phyloP scores from a whole-genome alignment of 1,284 basidiomycete species.

The Flammula alnicola region DNA sequence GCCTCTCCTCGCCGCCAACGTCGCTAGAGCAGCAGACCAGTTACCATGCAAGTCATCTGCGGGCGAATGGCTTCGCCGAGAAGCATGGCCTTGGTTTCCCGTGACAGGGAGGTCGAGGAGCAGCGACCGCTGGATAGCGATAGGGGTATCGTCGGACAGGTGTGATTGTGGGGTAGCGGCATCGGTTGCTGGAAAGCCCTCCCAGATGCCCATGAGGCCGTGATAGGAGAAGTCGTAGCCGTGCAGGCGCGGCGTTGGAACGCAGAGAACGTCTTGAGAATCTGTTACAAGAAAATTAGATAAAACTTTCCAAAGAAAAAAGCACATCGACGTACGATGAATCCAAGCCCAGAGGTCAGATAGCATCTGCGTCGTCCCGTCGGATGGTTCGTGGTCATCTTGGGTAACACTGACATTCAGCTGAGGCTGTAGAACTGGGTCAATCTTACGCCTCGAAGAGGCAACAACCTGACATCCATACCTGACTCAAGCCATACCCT shows the following conservation, averaged over 20 bases:
- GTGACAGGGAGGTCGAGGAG: slow-evolving; percentile 25
- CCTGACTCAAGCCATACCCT: slow-evolving; percentile 81
- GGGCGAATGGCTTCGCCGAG: slow-evolving; percentile 42
- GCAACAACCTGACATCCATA: no score
- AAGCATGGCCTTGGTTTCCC: slow-evolving; percentile 10
- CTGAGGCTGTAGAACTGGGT: slow-evolving; percentile 60
- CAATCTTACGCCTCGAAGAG: no score
- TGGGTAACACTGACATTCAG: slow-evolving; percentile 67
- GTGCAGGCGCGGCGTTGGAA: slow-evolving; percentile 58
- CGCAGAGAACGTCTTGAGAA: slow-evolving; percentile 58
- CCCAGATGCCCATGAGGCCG: slow-evolving; percentile 84
- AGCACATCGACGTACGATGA: slow-evolving; percentile 55
- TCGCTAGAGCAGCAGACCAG: slow-evolving; percentile 52
- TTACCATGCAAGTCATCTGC: slow-evolving; percentile 51
- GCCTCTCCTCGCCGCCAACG: slow-evolving; percentile 44
- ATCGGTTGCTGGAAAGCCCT: slow-evolving; percentile 57
- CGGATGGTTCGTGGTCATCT: slow-evolving; percentile 50
- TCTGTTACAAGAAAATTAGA: slow-evolving; percentile 44
- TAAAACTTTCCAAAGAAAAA: background rate
- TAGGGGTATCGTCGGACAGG: slow-evolving; percentile 25
- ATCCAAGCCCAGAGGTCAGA: slow-evolving; percentile 85
- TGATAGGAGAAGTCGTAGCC: slow-evolving; percentile 85
- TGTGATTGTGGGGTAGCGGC: slow-evolving; percentile 1
- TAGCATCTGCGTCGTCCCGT: slow-evolving; percentile 49
- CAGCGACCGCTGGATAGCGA: slow-evolving; percentile 24